Evolutionary conservation across 2,329 filamentous ascomycete genomes (phyloP).

Genomic region (Fusarium sp.): DNA sequence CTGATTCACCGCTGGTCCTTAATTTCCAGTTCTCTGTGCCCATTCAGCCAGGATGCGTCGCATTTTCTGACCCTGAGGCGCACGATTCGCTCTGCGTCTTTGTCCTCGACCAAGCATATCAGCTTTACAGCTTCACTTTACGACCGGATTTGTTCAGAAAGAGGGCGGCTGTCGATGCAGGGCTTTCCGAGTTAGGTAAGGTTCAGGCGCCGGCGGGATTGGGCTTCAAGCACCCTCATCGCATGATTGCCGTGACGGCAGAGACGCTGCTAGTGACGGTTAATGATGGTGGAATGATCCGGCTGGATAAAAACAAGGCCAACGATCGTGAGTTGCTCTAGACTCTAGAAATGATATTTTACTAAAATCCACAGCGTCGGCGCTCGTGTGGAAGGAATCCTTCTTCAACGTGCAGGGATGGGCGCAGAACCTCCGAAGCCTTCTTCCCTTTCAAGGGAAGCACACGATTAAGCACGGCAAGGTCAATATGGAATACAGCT

Average conservation of each 20-base stretch:
- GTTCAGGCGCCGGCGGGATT: constrained; percentile 77
- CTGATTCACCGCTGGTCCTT: constrained; percentile 78
- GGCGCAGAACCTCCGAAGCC: constrained; percentile 70
- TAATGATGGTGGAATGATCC: constrained; percentile 79
- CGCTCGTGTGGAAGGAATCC: constrained; percentile 70
- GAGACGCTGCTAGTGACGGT: constrained; percentile 82
- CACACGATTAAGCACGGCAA: constrained; percentile 71
- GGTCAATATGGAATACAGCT: constrained; percentile 71
- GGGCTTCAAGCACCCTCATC: constrained; percentile 80
- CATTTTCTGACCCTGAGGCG: constrained; percentile 80
- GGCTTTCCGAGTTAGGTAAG: constrained; percentile 80
- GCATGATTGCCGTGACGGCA: constrained; percentile 77
- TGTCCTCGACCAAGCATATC: constrained; percentile 79
- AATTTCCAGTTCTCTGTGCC: constrained; percentile 78
- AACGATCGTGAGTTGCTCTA: constrained; percentile 55
- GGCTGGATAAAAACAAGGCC: constrained; percentile 68
- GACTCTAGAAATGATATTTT: not conserved
- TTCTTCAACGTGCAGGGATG: constrained; percentile 79
- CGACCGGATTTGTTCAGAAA: constrained; percentile 83
- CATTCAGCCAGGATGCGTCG: constrained; percentile 80
- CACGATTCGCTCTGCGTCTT: constrained; percentile 82
- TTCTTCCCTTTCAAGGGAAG: constrained; percentile 72
- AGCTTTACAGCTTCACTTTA: constrained; percentile 85
- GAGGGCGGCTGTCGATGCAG: constrained; percentile 73
- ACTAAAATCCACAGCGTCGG: constrained; percentile 39